Evolutionary conservation across 2,329 filamentous ascomycete species (phyloP).

Genomic region (Fusarium sp.): DNA sequence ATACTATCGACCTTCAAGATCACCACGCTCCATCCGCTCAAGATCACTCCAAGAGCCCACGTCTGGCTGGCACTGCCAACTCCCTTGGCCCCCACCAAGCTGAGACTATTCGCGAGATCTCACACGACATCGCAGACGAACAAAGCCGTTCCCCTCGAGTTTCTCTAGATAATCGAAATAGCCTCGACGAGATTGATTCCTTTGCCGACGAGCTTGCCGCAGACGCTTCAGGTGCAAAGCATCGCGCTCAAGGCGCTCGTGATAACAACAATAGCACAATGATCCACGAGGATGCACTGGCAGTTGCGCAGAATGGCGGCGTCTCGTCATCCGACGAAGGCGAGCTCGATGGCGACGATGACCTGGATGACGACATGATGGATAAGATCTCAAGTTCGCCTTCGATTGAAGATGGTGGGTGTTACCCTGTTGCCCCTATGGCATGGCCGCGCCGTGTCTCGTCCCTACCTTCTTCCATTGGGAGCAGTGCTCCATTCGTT

Average conservation of each 20-base stretch:
- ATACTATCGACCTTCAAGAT: constrained; percentile 95
- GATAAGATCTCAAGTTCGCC: constrained; percentile 99
- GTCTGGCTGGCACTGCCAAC: constrained; percentile 53
- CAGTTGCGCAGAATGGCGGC: constrained; percentile 71
- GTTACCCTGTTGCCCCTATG: constrained; percentile 56
- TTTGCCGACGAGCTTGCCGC: constrained; percentile 59
- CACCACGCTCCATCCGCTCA: constrained; percentile 84
- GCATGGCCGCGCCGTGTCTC: constrained; percentile 59
- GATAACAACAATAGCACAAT: constrained; percentile 45
- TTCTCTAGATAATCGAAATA: constrained; percentile 61
- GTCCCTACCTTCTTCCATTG: constrained; percentile 53
- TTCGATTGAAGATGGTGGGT: constrained; percentile 99
- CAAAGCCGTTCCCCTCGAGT: constrained; percentile 72
- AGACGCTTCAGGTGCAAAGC: constrained; percentile 51
- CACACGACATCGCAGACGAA: constrained; percentile 80
- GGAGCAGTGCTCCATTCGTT: constrained; percentile 48
- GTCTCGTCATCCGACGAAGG: constrained; percentile 66
- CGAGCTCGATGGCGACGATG: constrained; percentile 75
- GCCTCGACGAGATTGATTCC: constrained; percentile 57
- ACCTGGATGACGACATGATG: constrained; percentile 92
- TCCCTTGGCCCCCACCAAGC: constrained; percentile 83
- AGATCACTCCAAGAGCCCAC: constrained; percentile 69
- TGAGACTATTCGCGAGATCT: constrained; percentile 82
- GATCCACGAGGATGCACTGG: constrained; percentile 68
- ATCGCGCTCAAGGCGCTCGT: constrained; percentile 25